Evolutionary conservation across 345 rosid genomes (phyloP).

Genomic region (Carallia brachiata): DNA sequence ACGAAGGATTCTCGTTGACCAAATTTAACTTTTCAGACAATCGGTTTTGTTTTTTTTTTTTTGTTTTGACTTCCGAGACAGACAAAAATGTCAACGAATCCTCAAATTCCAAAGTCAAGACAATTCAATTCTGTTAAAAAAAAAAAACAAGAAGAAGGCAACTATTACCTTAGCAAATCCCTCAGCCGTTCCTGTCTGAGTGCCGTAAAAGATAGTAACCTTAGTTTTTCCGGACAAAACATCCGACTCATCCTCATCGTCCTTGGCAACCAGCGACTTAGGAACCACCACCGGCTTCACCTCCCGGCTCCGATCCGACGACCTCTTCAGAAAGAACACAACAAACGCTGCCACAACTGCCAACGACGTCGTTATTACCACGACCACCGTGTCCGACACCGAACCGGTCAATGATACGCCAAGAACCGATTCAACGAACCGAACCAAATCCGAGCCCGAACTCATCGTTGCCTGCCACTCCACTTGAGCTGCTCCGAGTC

Average conservation of each 20-base stretch:
- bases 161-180: conserved; percentile 82
- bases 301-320: conserved; percentile 47
- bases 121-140: too few species aligned
- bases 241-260: conserved; percentile 21
- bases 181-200: conserved; percentile 96
- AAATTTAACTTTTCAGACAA: too few species aligned
- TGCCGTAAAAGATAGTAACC: conserved; percentile 82
- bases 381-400: conserved; percentile 44
- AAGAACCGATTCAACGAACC: conserved; percentile 40
- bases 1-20: too few species aligned
- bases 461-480: conserved; percentile 1
- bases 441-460: conserved; percentile 41
- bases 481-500: too few species aligned
- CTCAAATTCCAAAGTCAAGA: neutral
- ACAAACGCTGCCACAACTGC: conserved; percentile 50
- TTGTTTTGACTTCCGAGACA: too few species aligned
- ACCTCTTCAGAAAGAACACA: conserved; percentile 54
- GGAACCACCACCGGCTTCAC: conserved; percentile 48
- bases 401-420: conserved; percentile 43
- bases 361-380: conserved; percentile 55
- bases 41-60: too few species aligned
- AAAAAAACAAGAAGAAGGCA: neutral
- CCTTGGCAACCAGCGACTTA: conserved; percentile 40
- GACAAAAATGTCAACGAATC: too few species aligned
- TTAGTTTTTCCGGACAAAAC: conserved; percentile 51